Evolutionary conservation across 495 filamentous ascomycete species (phyloP).

Genomic region (Peziza echinospora): DNA sequence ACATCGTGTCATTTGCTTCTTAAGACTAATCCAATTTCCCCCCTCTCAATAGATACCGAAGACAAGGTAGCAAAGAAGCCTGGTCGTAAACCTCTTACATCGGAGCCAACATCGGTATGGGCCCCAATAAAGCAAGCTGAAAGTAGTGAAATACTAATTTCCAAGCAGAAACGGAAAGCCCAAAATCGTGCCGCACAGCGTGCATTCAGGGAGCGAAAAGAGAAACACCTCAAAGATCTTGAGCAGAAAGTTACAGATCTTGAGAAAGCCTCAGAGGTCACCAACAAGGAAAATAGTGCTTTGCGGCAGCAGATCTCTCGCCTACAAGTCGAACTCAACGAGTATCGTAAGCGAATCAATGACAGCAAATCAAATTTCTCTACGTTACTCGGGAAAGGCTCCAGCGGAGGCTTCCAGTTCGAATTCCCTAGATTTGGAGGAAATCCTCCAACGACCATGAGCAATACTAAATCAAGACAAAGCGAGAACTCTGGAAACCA

Average conservation of each 20-base stretch:
- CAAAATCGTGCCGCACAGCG: constrained; percentile 94
- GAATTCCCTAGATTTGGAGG: constrained; percentile 87
- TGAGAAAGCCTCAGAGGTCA: constrained; percentile 61
- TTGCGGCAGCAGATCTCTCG: constrained; percentile 73
- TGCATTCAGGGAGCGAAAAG: constrained; percentile 93
- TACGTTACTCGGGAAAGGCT: neutral
- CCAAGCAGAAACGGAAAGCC: constrained; percentile 85
- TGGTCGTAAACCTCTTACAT: constrained; percentile 83
- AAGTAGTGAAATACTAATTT: constrained; percentile 28
- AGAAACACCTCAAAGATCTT: constrained; percentile 88
- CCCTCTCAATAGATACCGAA: constrained; percentile 23
- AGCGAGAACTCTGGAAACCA: neutral
- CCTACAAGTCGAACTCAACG: constrained; percentile 60
- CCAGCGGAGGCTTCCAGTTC: constrained; percentile 68
- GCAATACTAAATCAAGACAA: neutral
- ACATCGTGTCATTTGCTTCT: constrained; percentile 5
- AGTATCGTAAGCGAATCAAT: constrained; percentile 34
- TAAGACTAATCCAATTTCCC: constrained; percentile 8
- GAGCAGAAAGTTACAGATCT: constrained; percentile 86
- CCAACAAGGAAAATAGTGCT: constrained; percentile 69
- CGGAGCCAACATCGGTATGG: constrained; percentile 85
- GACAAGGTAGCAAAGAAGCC: constrained; percentile 75
- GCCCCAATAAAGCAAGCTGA: no score
- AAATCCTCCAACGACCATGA: neutral
- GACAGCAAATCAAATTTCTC: constrained; percentile 3